Conservation (phyloP, 495 filamentous ascomycete genomes). For the Trichodelitschia bisporula region DNA sequence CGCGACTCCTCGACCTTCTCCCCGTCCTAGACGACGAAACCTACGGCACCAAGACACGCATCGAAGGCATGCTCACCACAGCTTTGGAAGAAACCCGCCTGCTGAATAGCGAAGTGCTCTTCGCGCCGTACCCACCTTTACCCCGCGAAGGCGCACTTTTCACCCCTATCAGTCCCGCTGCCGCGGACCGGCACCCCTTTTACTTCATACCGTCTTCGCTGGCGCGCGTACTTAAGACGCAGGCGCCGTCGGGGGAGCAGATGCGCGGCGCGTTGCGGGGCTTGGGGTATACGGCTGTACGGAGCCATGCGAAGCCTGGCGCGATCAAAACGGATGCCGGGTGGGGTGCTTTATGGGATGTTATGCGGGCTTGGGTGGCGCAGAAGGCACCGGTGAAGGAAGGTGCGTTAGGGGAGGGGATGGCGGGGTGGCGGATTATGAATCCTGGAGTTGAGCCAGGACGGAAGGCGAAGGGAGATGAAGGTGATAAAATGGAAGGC, state of each 20-base stretch:
- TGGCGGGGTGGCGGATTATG: slow-evolving; percentile 45
- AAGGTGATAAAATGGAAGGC: slow-evolving; percentile 11
- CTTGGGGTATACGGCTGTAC: slow-evolving; percentile 55
- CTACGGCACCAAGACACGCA: slow-evolving; percentile 55
- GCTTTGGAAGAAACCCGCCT: slow-evolving; percentile 45
- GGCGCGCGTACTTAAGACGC: slow-evolving; percentile 47
- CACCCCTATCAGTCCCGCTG: slow-evolving; percentile 17
- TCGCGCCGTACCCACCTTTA: neutral
- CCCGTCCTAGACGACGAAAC: slow-evolving; percentile 30
- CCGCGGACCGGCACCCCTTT: slow-evolving; percentile 51
- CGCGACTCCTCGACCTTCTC: slow-evolving; percentile 43
- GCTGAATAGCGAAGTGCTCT: slow-evolving; percentile 1
- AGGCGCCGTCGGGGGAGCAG: slow-evolving; percentile 42
- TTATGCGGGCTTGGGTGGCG: slow-evolving; percentile 76
- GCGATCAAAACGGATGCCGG: slow-evolving; percentile 77
- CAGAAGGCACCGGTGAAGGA: slow-evolving; percentile 54
- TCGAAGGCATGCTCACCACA: slow-evolving; percentile 77
- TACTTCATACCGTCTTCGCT: slow-evolving; percentile 55
- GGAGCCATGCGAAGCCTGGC: slow-evolving; percentile 72
- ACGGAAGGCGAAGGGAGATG: slow-evolving; percentile 7
- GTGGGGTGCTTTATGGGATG: slow-evolving; percentile 72
- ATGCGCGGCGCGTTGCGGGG: slow-evolving; percentile 58
- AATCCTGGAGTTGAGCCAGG: slow-evolving; percentile 11
- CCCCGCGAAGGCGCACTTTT: slow-evolving; percentile 12
- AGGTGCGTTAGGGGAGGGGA: slow-evolving; percentile 36